Evolutionary conservation across 1,139 yeast species (phyloP), one percentile per base, ranked within the genome.

Genomic region (Geotrichum carabidarum): DNA sequence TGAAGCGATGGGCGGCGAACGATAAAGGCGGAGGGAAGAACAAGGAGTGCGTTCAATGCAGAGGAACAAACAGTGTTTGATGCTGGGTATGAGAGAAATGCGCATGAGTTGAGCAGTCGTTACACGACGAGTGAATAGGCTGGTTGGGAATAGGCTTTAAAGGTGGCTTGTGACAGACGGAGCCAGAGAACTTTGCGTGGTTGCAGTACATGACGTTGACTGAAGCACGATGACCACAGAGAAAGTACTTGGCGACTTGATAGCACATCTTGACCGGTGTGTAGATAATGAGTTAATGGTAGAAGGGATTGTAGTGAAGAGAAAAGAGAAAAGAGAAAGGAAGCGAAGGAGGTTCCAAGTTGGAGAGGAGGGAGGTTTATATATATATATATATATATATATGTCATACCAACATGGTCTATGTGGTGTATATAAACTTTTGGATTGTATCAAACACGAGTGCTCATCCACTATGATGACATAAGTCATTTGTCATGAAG

Each of bases 201-300:
- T 36, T 15, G 41, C 57, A 54, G 48, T 54, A 54, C 32, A 54
- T 54, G 46, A 51, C 51, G 52, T 54, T 54, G 48, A 51, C 42
- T 7, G 50, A 47, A 34, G 53, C 54, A 14, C 50, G 44, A 37
- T 54, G 57, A 43, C 57, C 57, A 46, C 57, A 54, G 41, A 47
- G 43, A 44, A 43, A 50, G 48, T 54, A 54, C 14, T 44, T 40
- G 11, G 57, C 54, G 34, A 50, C 52, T 42, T 50, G 51, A 45
- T 54, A 48, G 50, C 57, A 54, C 57, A 54, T 54, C 18, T 14
- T 22, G 5, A 17, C 15, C 14, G 4, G n/a, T 14, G 14, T 11
- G 30, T 31, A 4, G 14, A 46, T 17, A 15, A 14, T 35, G 50
- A 37, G 6, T 15, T 22, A 22, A 27, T 12, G 30, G 8, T 37